These are phyloP conservation scores for Stagonosporopsis chrysanthemi DNA, from an alignment of 2,329 filamentous ascomycete species.

Conservation along the genomic window DNA sequence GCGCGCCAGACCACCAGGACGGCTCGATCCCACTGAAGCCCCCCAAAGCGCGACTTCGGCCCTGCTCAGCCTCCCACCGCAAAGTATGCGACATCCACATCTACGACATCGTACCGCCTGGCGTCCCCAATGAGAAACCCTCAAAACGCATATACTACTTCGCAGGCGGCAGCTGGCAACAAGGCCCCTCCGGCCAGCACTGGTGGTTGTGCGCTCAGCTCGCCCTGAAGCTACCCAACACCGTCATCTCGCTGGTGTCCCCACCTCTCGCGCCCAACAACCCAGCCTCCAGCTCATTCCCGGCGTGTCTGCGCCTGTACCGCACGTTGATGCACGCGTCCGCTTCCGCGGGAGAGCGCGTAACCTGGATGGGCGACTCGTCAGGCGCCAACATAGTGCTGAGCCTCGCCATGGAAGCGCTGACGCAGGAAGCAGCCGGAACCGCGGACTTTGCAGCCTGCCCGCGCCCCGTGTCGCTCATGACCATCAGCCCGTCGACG, in stretches of 20 bases:
- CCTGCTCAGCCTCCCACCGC: slow-evolving; percentile 51
- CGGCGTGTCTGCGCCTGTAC: slow-evolving; percentile 58
- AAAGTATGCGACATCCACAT: slow-evolving; percentile 54
- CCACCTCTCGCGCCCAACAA: slow-evolving; percentile 63
- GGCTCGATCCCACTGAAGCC: slow-evolving; percentile 53
- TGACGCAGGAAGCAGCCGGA: slow-evolving; percentile 43
- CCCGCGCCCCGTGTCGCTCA: slow-evolving; percentile 48
- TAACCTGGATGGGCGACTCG: slow-evolving; percentile 63
- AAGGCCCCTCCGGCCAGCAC: slow-evolving; percentile 59
- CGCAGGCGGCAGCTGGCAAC: slow-evolving; percentile 64
- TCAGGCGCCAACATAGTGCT: slow-evolving; percentile 64
- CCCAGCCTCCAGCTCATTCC: slow-evolving; percentile 59
- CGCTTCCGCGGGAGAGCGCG: slow-evolving; percentile 52
- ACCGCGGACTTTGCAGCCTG: background rate
- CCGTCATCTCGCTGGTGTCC: slow-evolving; percentile 58
- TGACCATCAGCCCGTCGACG: slow-evolving; percentile 59
- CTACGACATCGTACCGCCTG: slow-evolving; percentile 53
- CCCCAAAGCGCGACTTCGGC: slow-evolving; percentile 41
- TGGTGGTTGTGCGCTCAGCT: slow-evolving; percentile 61
- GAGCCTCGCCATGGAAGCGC: slow-evolving; percentile 49
- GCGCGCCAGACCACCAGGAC: slow-evolving; percentile 42
- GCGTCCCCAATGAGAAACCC: slow-evolving; percentile 10
- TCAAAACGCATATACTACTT: slow-evolving; percentile 61
- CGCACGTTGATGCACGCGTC: slow-evolving; percentile 45
- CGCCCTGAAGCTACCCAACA: slow-evolving; percentile 51